phyloP scores from a whole-genome alignment of 2,329 filamentous ascomycete genomes.

The Thelonectria rubi region DNA sequence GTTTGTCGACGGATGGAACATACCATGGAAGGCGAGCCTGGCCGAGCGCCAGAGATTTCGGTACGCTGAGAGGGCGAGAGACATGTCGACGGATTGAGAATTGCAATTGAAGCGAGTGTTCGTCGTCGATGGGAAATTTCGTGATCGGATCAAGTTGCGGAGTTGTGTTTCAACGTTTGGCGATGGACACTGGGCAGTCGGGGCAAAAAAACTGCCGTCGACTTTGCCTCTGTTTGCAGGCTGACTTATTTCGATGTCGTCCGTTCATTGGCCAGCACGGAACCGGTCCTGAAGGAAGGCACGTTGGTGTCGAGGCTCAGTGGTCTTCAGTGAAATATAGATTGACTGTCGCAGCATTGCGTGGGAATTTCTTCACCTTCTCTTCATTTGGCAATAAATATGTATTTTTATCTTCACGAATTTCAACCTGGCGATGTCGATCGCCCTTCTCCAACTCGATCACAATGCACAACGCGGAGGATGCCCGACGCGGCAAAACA shows the following conservation, averaged over 20 bases:
- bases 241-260: neutral
- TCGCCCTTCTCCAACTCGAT: no score
- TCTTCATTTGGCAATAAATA: no score
- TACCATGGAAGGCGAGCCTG: conserved; percentile 85
- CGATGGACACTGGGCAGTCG: neutral
- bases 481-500: no score
- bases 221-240: neutral
- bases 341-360: no score
- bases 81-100: conserved; percentile 24
- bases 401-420: no score
- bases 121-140: neutral
- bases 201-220: neutral
- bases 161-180: neutral
- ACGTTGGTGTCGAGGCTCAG: no score
- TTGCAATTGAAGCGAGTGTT: neutral
- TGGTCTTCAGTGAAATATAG: no score
- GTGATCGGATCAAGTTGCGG: neutral
- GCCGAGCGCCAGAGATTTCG: conserved; percentile 82
- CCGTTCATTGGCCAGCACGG: neutral
- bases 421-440: no score
- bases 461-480: no score
- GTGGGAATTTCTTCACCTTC: no score
- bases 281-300: no score
- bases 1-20: conserved; percentile 9
- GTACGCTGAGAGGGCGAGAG: conserved; percentile 80